Evolutionary conservation across 2,329 filamentous ascomycete genomes (phyloP).

Genomic region (Dothiorella sarmentorum): DNA sequence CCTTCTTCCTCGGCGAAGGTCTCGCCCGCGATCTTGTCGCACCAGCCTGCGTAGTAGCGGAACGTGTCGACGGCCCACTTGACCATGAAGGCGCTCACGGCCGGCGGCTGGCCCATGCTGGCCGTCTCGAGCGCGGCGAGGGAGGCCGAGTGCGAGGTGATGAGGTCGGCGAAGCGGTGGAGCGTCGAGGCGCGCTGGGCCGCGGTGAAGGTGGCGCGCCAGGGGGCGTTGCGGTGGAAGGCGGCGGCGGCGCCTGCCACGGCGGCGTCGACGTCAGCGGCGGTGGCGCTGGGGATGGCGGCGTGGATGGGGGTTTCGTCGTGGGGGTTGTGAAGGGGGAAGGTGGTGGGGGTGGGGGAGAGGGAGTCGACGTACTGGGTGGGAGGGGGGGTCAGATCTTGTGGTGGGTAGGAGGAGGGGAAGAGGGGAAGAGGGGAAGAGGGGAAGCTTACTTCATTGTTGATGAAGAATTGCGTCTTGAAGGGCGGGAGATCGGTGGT

Average conservation of each 20-base stretch:
- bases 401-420: neutral
- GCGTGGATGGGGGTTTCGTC: constrained; percentile 26
- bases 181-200: constrained; percentile 26
- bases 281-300: constrained; percentile 25
- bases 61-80: neutral
- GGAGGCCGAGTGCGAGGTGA: constrained; percentile 21
- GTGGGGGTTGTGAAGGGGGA: constrained; percentile 28
- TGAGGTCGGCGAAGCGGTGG: constrained; percentile 24
- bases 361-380: constrained; percentile 27
- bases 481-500: neutral
- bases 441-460: constrained; percentile 26
- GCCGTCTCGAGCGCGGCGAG: constrained; percentile 22
- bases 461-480: constrained; percentile 27
- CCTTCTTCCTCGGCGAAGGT: constrained; percentile 27
- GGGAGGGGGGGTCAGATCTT: neutral
- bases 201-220: constrained; percentile 24
- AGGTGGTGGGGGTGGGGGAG: constrained; percentile 26
- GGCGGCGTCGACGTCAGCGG: constrained; percentile 29
- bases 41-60: constrained; percentile 27
- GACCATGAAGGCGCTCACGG: constrained; percentile 7
- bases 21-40: constrained; percentile 34
- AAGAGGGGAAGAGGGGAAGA: no score
- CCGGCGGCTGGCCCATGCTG: constrained; percentile 24
- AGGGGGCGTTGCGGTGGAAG: constrained; percentile 21
- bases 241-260: constrained; percentile 27